A percentile compares a stretch with the other conserved stretches of the same genome.
Evolutionary conservation across 2,329 filamentous ascomycete genomes (phyloP).

Genomic region (Colletotrichum incanum): DNA sequence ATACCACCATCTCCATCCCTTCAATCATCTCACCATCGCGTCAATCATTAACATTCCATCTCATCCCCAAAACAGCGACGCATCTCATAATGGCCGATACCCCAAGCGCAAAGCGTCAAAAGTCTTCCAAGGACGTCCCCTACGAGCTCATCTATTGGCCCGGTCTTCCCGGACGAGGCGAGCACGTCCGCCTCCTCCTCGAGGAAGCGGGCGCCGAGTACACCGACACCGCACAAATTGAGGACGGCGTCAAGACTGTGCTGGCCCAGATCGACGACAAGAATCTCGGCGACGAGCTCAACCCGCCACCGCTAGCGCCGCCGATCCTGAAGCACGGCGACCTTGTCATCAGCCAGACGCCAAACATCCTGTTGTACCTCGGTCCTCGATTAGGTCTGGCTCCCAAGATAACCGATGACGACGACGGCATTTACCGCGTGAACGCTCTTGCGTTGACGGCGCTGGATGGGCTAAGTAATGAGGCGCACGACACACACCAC

Average conservation of each 20-base stretch:
- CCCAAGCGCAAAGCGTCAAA: constrained; percentile 49
- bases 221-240: constrained; percentile 67
- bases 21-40: background rate
- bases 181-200: constrained; percentile 80
- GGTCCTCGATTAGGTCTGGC: constrained; percentile 72
- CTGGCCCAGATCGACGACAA: constrained; percentile 61
- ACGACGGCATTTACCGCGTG: constrained; percentile 68
- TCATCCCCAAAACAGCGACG: background rate
- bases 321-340: constrained; percentile 76
- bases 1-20: background rate
- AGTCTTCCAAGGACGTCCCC: constrained; percentile 59
- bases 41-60: background rate
- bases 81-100: constrained; percentile 31
- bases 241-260: constrained; percentile 68
- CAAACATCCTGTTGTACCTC: constrained; percentile 82
- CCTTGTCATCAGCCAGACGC: constrained; percentile 77
- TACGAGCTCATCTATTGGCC: constrained; percentile 83
- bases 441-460: constrained; percentile 78
- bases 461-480: constrained; percentile 79
- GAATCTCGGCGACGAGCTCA: constrained; percentile 66
- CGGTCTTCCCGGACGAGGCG: constrained; percentile 79
- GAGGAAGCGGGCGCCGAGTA: constrained; percentile 78
- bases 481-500: constrained; percentile 84
- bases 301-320: constrained; percentile 77
- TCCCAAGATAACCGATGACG: constrained; percentile 59